Evolutionary conservation across 768 basidiomycete species (phyloP).

Genomic region (Tricholoma flavovirens): DNA sequence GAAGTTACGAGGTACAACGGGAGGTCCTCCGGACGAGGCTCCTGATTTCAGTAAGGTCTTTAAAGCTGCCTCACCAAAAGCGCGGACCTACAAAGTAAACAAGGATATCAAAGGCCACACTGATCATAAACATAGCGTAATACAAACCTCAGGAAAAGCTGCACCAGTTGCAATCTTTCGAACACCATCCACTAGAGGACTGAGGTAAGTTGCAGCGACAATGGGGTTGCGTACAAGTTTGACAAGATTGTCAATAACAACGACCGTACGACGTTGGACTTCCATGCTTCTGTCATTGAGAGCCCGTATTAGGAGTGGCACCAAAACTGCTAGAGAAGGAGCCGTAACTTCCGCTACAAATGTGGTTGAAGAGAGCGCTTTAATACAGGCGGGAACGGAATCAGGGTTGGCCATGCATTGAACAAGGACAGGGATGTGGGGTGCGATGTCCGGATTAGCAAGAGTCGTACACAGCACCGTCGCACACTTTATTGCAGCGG

Average conservation of each 20-base stretch:
- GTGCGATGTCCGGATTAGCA: conserved; percentile 86
- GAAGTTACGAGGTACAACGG: conserved; percentile 66
- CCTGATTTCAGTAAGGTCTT: conserved; percentile 78
- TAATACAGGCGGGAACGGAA: conserved; percentile 88
- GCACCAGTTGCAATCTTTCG: conserved; percentile 85
- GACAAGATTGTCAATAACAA: conserved; percentile 94
- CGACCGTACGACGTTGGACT: conserved; percentile 88
- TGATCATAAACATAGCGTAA: conserved; percentile 2
- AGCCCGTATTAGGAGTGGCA: conserved; percentile 85
- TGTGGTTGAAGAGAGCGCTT: conserved; percentile 89
- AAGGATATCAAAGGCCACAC: background rate
- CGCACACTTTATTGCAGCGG: conserved; percentile 83
- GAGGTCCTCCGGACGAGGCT: conserved; percentile 68
- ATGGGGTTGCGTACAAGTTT: conserved; percentile 92
- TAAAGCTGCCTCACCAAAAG: conserved; percentile 83
- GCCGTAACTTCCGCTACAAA: conserved; percentile 97
- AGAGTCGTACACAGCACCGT: conserved; percentile 85
- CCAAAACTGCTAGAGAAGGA: conserved; percentile 93
- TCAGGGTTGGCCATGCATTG: conserved; percentile 92
- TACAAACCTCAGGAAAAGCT: conserved; percentile 86
- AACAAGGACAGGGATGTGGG: conserved; percentile 85
- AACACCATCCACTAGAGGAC: conserved; percentile 83
- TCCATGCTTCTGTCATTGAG: conserved; percentile 96
- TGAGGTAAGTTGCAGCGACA: conserved; percentile 85
- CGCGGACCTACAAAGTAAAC: conserved; percentile 60